Evolutionary conservation across 2,329 filamentous ascomycete genomes (phyloP).

Genomic region (Alternaria viburni): DNA sequence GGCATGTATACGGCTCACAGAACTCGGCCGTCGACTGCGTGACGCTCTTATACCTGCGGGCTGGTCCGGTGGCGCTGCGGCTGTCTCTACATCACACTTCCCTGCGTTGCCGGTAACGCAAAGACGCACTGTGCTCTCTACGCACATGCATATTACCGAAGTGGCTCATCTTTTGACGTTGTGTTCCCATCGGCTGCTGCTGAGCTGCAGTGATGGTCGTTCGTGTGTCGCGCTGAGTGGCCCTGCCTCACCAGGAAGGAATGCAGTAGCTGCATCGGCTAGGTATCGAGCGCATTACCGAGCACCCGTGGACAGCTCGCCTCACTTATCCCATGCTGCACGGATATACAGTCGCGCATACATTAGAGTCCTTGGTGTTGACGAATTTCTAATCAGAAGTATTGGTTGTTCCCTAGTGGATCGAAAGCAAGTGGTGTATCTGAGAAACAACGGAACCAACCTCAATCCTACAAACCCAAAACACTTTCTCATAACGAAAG

Average conservation of each 20-base stretch:
- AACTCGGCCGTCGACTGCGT: neutral
- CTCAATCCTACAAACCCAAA: neutral
- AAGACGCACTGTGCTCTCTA: neutral
- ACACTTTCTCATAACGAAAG: neutral
- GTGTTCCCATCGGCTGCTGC: slow-evolving; percentile 12
- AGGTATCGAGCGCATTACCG: slow-evolving; percentile 9
- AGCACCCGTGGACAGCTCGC: slow-evolving; percentile 12
- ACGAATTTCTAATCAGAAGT: neutral
- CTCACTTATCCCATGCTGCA: slow-evolving; percentile 20
- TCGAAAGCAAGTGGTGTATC: slow-evolving; percentile 20
- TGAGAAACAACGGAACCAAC: slow-evolving; percentile 6
- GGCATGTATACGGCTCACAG: neutral
- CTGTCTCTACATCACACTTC: neutral
- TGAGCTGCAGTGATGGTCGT: slow-evolving; percentile 21
- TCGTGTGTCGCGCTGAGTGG: slow-evolving; percentile 28
- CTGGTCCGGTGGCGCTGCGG: slow-evolving; percentile 3
- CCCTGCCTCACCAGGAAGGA: slow-evolving; percentile 13
- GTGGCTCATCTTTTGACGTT: neutral
- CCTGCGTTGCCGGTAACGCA: neutral
- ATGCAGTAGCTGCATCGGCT: slow-evolving; percentile 8
- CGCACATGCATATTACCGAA: slow-evolving; percentile 12
- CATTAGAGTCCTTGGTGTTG: neutral
- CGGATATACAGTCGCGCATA: neutral
- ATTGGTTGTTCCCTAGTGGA: neutral
- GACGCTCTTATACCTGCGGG: slow-evolving; percentile 7